These are phyloP conservation scores for Paspalum vaginatum DNA, from an alignment of 176 grass and related monocot genomes.

Conservation along the genomic window DNA sequence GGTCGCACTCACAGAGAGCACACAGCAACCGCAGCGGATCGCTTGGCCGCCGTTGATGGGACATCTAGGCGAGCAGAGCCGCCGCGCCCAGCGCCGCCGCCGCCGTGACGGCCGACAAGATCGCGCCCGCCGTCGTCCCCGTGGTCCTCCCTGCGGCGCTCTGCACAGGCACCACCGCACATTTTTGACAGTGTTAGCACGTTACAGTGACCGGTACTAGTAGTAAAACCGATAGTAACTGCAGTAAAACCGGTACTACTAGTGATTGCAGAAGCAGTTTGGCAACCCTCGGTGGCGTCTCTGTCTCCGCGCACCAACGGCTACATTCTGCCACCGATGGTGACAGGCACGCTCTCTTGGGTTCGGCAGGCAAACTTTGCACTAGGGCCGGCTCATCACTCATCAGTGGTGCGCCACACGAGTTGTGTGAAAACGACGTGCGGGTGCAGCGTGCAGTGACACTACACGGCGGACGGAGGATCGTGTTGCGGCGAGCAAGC, in stretches of 20 bases:
- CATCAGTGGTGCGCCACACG: too few relatives aligned
- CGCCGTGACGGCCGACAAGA: not conserved
- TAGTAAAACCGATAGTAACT: not conserved
- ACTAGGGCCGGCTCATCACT: not conserved
- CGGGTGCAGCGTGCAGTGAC: too few relatives aligned
- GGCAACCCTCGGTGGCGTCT: not conserved
- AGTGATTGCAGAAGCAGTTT: too few relatives aligned
- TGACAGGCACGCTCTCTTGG: not conserved
- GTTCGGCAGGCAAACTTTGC: too few relatives aligned
- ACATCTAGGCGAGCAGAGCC: conserved; percentile 33
- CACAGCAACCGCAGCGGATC: not conserved
- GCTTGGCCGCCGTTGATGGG: not conserved
- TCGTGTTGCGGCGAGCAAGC: not conserved
- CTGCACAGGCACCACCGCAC: conserved; percentile 17
- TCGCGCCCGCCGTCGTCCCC: conserved; percentile 9
- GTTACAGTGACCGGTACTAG: not conserved
- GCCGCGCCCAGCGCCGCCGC: conserved; percentile 24
- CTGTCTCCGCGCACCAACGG: conserved; percentile 35
- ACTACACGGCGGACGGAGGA: not conserved
- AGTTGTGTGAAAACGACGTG: not conserved
- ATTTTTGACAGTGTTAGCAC: not conserved
- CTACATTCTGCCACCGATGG: conserved; percentile 7
- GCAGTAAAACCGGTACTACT: too few relatives aligned
- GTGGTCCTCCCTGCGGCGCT: not conserved
- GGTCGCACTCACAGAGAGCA: not conserved